Evolutionary conservation across 2,329 filamentous ascomycete species (phyloP), one percentile per base, ranked within the genome.

Genomic region (Epichloe coenophiala): DNA sequence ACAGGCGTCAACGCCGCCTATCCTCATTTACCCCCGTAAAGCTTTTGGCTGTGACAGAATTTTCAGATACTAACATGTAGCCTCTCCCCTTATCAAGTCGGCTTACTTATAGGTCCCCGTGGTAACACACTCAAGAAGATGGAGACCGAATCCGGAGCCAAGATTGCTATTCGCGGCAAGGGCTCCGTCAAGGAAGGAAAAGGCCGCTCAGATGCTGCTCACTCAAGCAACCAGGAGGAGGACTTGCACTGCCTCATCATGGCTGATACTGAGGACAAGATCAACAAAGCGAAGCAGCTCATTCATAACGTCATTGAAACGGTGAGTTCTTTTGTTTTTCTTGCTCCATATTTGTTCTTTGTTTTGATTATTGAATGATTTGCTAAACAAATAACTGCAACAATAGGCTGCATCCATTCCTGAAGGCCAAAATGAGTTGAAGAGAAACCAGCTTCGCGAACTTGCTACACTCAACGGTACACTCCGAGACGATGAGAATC

Each of bases 181-280:
- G 93, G 93, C 67, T 98, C 93, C 62, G 93, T 98, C 68, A 98
- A 98, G 72, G 93, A 98, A 80, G 93, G 93, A 75, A 98, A 98
- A 70, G 93, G 93, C 60, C 89, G 93, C 60, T 97, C 93, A 74
- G 93, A 98, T 70, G 93, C 93, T 62, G 93, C 93, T 73, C 93
- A 98, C 71, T 89, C 91, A 69, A 97, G 93, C 79, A 98, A 98
- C 77, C 93, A 98, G 78, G 93, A 98, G 75, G 93, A 98, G 73
- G 93, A 98, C 68, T 78, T 98, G 52, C 93, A 98, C 72, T 98
- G 93, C 71, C 75, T 98, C 66, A 97, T 98, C 73, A 98, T 98
- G 93, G 93, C 93, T 63, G 93, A 98, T 65, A 97, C 91, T 38
- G 94, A 98, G 73, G 93, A 98, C 56, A 98, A 98, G 74, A 90